Evolutionary conservation across 2,329 filamentous ascomycete species (phyloP).

Genomic region (Claviceps sp.): DNA sequence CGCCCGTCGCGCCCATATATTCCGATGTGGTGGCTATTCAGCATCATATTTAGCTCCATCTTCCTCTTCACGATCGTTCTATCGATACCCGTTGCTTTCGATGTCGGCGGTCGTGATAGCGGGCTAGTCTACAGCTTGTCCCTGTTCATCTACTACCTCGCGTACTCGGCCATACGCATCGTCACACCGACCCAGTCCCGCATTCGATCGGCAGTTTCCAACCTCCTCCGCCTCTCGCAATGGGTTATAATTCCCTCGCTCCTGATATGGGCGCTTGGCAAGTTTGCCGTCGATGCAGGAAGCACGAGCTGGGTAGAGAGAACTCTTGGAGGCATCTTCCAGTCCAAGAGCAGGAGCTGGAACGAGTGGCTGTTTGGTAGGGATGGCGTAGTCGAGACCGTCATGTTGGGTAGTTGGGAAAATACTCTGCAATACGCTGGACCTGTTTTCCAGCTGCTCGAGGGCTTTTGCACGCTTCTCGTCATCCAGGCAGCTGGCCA

Average conservation of each 20-base stretch:
- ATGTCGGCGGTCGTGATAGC: constrained; percentile 90
- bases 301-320: constrained; percentile 68
- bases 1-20: constrained; percentile 18
- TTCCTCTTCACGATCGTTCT: constrained; percentile 90
- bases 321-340: constrained; percentile 56
- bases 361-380: constrained; percentile 81
- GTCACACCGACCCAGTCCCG: constrained; percentile 67
- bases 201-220: constrained; percentile 57
- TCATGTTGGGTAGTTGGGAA: constrained; percentile 80
- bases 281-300: constrained; percentile 84
- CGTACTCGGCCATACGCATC: constrained; percentile 70
- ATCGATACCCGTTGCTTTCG: constrained; percentile 92
- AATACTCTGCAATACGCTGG: constrained; percentile 79
- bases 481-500: constrained; percentile 93
- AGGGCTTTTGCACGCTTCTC: constrained; percentile 91
- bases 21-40: constrained; percentile 72
- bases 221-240: constrained; percentile 62
- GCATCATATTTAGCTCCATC: constrained; percentile 63
- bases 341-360: constrained; percentile 50
- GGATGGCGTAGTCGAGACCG: constrained; percentile 65
- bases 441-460: constrained; percentile 83
- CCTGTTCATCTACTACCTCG: constrained; percentile 79
- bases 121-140: constrained; percentile 87
- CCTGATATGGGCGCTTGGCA: constrained; percentile 89
- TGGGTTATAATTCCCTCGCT: constrained; percentile 76